Evolutionary conservation across 2,329 filamentous ascomycete genomes (phyloP).

Genomic region (Scopulariopsis brevicaulis): DNA sequence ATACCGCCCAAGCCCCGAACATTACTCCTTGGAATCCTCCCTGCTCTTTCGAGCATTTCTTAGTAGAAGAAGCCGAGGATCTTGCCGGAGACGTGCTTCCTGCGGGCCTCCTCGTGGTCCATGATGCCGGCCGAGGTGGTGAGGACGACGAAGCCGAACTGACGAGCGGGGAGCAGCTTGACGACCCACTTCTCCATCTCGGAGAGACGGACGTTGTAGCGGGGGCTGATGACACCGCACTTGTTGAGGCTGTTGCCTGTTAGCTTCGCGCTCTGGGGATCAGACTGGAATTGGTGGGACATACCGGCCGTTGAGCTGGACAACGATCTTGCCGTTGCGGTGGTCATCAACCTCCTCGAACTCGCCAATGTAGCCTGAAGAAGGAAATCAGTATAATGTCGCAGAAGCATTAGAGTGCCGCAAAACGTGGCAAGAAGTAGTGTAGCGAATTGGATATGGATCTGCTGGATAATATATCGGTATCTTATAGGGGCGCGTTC

Average conservation of each 20-base stretch:
- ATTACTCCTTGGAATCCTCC: slow-evolving; percentile 6
- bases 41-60: slow-evolving; percentile 10
- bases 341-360: slow-evolving; percentile 99
- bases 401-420: slow-evolving; percentile 58
- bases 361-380: slow-evolving; percentile 91
- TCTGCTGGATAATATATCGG: slow-evolving; percentile 89
- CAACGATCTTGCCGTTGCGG: slow-evolving; percentile 98
- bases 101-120: slow-evolving; percentile 99
- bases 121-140: slow-evolving; percentile 99
- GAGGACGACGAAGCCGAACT: slow-evolving; percentile 98
- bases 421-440: slow-evolving; percentile 69
- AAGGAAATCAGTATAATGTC: slow-evolving; percentile 56
- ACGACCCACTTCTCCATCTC: slow-evolving; percentile 99
- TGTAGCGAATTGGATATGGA: slow-evolving; percentile 64
- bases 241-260: slow-evolving; percentile 61
- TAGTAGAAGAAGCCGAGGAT: slow-evolving; percentile 99
- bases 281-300: background rate
- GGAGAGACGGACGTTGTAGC: slow-evolving; percentile 96
- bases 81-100: slow-evolving; percentile 99
- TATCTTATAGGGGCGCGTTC: slow-evolving; percentile 99
- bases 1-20: too few species aligned
- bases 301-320: slow-evolving; percentile 89
- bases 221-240: slow-evolving; percentile 87
- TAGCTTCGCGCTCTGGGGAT: slow-evolving; percentile 7
- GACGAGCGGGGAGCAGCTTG: slow-evolving; percentile 97